Conservation (phyloP, 2,329 filamentous ascomycete species). For the Ambrosiella xylebori region DNA sequence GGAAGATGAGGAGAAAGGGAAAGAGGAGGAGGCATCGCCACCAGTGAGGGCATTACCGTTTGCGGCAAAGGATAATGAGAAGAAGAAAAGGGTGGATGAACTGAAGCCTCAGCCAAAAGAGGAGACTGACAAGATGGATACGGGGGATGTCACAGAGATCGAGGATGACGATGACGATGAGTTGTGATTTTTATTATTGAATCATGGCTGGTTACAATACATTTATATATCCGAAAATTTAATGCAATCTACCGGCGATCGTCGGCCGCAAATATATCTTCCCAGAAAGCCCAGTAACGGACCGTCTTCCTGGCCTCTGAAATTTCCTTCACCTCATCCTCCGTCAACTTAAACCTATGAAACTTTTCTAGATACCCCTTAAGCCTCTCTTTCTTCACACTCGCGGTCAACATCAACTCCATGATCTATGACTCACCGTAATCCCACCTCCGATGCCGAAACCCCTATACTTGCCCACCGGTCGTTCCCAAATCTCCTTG, state of each 20-base stretch:
- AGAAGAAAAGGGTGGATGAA: constrained; percentile 19
- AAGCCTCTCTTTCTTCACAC: constrained; percentile 38
- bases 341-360: constrained; percentile 39
- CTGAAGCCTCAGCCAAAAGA: background rate
- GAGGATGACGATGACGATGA: constrained; percentile 23
- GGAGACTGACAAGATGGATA: constrained; percentile 24
- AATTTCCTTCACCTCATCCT: constrained; percentile 40
- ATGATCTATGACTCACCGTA: constrained; percentile 44
- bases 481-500: constrained; percentile 29
- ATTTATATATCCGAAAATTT: background rate
- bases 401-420: constrained; percentile 41
- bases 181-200: background rate
- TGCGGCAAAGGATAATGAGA: constrained; percentile 20
- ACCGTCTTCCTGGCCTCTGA: constrained; percentile 38
- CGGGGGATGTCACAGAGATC: constrained; percentile 14
- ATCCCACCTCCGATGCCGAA: constrained; percentile 34
- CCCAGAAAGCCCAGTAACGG: constrained; percentile 45
- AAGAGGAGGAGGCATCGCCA: constrained; percentile 17
- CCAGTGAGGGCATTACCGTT: constrained; percentile 30
- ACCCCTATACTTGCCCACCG: constrained; percentile 43
- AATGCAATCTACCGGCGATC: constrained; percentile 27
- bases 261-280: constrained; percentile 30
- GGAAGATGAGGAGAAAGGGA: background rate
- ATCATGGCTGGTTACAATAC: background rate
- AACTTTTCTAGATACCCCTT: constrained; percentile 35